Evolutionary conservation across 192 early-diverging fungal genomes (phyloP), one percentile per base, ranked within the genome.

Genomic region (Mortierella claussenii): DNA sequence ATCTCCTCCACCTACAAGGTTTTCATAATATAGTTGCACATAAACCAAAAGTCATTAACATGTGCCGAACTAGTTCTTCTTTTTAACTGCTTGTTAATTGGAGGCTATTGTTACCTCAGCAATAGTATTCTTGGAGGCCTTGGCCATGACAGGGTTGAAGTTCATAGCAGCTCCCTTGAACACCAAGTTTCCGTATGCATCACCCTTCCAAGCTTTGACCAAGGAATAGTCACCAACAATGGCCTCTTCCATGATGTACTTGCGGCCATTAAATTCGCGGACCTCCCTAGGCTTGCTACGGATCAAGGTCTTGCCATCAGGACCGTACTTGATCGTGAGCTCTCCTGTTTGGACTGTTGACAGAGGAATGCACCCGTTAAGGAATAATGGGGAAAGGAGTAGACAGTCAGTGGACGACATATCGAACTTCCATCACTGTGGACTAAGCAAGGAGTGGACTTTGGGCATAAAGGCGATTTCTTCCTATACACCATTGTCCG

Each of bases 131-230:
- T 88, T 90, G 27, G 87, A 89, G 8, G 88, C 92, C 49, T 86
- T 88, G 28, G 91, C 92, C 87, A 88, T 89, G 23, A 88, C 86
- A 15, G 87, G 88, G 67, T 94, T 94, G 52, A 94, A 94, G 82
- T 94, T 94, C 79, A 81, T 84, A 51, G 88, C 90, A 0, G 91
- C 85, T 23, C 88, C 84, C 70, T 80, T 85, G 82, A 92, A 92
- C 18, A 91, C 78, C 27, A 92, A 69, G 78, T 94, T 94, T 31
- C 91, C 91, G n/a, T 87, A 82, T 52, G 82, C 85, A 65, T 94
- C 91, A 18, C 85, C 92, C 82, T 94, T 94, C 90, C 90, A 94
- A n/a, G 92, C 92, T 81, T 94, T 94, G 66, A 94, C 84, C 15
- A 94, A 74, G 0, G 89, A 85, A 80, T 81, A 90, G 71, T 94